Evolutionary conservation across 306 rosid genomes (phyloP).

Genomic region (Inga oerstediana): DNA sequence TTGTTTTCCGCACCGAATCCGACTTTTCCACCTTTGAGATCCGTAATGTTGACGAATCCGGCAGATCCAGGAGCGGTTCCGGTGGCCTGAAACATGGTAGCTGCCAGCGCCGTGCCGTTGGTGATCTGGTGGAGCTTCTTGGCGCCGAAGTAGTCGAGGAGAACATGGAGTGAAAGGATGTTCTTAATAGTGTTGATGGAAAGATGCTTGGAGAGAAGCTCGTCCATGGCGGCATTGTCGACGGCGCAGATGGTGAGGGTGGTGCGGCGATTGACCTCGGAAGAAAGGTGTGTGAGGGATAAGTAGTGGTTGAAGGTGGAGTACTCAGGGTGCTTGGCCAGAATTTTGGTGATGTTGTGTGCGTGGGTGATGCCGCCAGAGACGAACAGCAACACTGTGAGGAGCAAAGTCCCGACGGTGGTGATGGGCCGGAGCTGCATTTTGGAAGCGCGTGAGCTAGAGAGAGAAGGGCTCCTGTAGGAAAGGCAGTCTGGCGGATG

Average conservation of each 20-base stretch:
- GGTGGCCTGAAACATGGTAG: conserved; percentile 89
- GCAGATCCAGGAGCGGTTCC: conserved; percentile 78
- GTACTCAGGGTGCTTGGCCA: conserved; percentile 66
- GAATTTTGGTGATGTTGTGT: conserved; percentile 68
- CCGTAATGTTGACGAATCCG: conserved; percentile 89
- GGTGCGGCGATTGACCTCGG: conserved; percentile 61
- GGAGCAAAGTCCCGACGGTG: not conserved
- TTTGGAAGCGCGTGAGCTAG: conserved; percentile 16
- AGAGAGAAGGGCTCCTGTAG: not conserved
- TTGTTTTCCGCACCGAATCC: conserved; percentile 68
- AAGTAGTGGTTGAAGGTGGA: conserved; percentile 86
- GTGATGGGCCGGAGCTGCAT: conserved; percentile 43
- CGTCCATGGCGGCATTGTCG: conserved; percentile 77
- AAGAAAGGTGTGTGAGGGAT: conserved; percentile 68
- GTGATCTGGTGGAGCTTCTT: conserved; percentile 97
- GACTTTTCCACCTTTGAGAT: conserved; percentile 78
- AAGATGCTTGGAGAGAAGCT: conserved; percentile 54
- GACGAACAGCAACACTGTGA: conserved; percentile 33
- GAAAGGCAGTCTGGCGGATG: not conserved
- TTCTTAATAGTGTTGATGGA: conserved; percentile 67
- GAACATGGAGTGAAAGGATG: conserved; percentile 86
- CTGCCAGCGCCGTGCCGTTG: conserved; percentile 81
- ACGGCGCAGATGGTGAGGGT: conserved; percentile 88
- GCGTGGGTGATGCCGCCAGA: conserved; percentile 25
- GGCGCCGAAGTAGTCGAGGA: conserved; percentile 89